Base-by-base conservation (phyloP, 163 green algal species). In the Scenedesmus sp. region DNA sequence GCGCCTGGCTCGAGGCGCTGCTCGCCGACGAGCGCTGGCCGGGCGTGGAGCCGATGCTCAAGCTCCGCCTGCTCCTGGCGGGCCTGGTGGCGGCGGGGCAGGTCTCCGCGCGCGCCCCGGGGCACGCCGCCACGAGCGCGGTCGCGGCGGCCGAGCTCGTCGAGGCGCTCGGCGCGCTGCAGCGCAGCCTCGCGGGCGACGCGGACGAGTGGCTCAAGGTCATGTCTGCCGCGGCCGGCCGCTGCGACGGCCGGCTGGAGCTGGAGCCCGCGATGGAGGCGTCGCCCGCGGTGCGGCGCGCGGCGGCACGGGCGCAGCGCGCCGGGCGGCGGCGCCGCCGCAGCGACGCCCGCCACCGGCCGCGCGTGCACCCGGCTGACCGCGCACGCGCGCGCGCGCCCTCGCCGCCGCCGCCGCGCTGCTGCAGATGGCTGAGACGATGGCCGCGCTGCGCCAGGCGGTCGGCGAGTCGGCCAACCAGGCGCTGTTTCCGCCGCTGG, bases 21-120 rank as follows among this genome's bases (percentile, higher is more conserved):
- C 58, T 70, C 15, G 18, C 29, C 42, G 58, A 80, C 18, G 58
- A 53, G 2, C 44, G 60, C 29, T 64, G 54, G 4, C 13, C 13
- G 3, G 22, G 26, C 10, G 42, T 71, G 2, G 58, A 80, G 14
- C n/a, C 71, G 10, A 72, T 72, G 58, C 20, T 53, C 6, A 80
- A 87, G 54, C 63, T 80, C 0, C 71, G 69, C 20, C 73, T 89
- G 66, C 77, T 90, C 60, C 53, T 90, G 50, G 83, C 74, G 0
- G 62, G 64, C 0, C 42, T 87, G n/a, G 45, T 60, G 22, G 65
- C 57, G 29, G 26, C 82, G 2, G 10, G 39, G 63, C 63, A 66
- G 58, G 14, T 22, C 6, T 36, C 39, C 20, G 36, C 22, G 31
- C 7, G 7, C 7, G 39, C 39, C 7, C 39, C 39, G 10, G 39